Percentiles rank a stretch among this genome's conserved stretches.
These are phyloP conservation scores for Plasmodium vivax DNA, from an alignment of 169 alveolate genomes.

Conservation along the genomic window DNA sequence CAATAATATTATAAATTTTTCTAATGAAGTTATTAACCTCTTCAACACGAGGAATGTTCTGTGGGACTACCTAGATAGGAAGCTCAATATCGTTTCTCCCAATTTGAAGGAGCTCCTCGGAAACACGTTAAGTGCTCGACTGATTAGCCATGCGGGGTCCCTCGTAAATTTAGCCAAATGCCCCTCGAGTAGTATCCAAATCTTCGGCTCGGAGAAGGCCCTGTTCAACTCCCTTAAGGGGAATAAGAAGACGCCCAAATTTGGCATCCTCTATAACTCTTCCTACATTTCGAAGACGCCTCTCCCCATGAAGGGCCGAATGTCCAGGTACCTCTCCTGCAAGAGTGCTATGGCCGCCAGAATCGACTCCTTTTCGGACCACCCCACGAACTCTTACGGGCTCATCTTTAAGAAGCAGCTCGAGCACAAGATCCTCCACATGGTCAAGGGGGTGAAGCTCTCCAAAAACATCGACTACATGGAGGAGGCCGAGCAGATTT, in stretches of 20 bases:
- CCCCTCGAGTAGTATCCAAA: slow-evolving; percentile 97
- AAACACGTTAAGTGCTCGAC: slow-evolving; percentile 95
- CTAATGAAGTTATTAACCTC: slow-evolving; percentile 92
- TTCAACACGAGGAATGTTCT: slow-evolving; percentile 91
- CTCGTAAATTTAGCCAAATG: slow-evolving; percentile 94
- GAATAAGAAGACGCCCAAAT: slow-evolving; percentile 98
- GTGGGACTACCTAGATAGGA: slow-evolving; percentile 90
- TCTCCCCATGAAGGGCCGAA: slow-evolving; percentile 95
- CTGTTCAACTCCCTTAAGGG: slow-evolving; percentile 97
- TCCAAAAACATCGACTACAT: slow-evolving; percentile 90
- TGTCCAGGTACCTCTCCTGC: slow-evolving; percentile 97
- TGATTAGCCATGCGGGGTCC: slow-evolving; percentile 98
- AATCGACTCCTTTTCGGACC: slow-evolving; percentile 93
- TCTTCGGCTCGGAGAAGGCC: slow-evolving; percentile 98
- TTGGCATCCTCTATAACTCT: slow-evolving; percentile 97
- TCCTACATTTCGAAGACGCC: slow-evolving; percentile 97
- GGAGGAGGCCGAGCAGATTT: slow-evolving; percentile 87
- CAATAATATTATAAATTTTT: slow-evolving; percentile 90
- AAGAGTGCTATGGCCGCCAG: slow-evolving; percentile 98
- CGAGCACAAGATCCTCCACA: slow-evolving; percentile 95
- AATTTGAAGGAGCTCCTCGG: slow-evolving; percentile 96
- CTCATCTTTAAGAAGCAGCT: slow-evolving; percentile 93
- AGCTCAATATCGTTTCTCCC: slow-evolving; percentile 98
- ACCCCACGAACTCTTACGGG: slow-evolving; percentile 91
- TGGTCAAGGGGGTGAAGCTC: slow-evolving; percentile 86